Conservation (phyloP, 305 asterid species). For the Caryopteris hybrid region DNA sequence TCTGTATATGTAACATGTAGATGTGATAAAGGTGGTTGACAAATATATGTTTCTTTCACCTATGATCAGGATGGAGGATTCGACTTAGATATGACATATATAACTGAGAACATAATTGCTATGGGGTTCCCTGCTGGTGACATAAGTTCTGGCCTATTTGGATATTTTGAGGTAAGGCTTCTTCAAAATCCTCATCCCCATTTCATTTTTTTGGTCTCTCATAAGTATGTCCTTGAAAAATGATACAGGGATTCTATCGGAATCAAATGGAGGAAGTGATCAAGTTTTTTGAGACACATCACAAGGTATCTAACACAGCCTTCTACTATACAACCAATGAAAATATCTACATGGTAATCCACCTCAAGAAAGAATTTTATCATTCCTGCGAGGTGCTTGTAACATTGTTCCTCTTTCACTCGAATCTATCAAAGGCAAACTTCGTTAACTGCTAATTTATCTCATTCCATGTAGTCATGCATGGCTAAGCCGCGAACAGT, state of each 20-base stretch:
- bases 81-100: constrained; percentile 98
- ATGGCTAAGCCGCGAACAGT: background rate
- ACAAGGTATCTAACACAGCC: constrained; percentile 48
- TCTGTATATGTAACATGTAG: background rate
- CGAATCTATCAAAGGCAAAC: background rate
- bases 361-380: constrained; percentile 1
- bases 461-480: background rate
- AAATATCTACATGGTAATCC: constrained; percentile 4
- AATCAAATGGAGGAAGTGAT: constrained; percentile 99
- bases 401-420: background rate
- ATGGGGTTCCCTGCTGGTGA: constrained; percentile 99
- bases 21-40: constrained; percentile 3
- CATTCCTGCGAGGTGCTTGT: background rate
- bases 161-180: constrained; percentile 82
- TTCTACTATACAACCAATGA: constrained; percentile 6
- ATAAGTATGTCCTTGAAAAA: constrained; percentile 19
- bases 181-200: constrained; percentile 8
- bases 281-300: constrained; percentile 95
- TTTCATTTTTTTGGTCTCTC: constrained; percentile 9
- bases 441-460: background rate
- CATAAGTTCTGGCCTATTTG: constrained; percentile 92
- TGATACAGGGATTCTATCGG: constrained; percentile 77
- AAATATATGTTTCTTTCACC: constrained; percentile 11
- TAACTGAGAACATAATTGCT: constrained; percentile 94
- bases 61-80: constrained; percentile 85